Conservation (phyloP, 768 basidiomycete genomes). For the Mycena metata region DNA sequence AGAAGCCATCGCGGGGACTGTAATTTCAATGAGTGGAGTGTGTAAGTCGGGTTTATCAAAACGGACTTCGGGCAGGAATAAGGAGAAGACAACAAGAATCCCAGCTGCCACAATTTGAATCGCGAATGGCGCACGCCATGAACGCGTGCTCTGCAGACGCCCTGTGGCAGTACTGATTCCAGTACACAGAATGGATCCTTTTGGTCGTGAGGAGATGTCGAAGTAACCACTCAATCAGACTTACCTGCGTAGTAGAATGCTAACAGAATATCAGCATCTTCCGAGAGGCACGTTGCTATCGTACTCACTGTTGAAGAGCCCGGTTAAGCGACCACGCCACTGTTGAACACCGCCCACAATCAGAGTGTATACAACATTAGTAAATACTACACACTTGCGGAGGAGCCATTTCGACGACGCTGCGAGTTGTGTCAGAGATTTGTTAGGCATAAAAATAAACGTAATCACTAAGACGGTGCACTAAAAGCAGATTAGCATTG, state of each 20-base stretch:
- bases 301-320: constrained; percentile 32
- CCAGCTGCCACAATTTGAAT: constrained; percentile 65
- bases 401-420: constrained; percentile 37
- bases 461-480: too few species aligned
- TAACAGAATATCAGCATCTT: constrained; percentile 27
- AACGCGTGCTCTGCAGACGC: constrained; percentile 48
- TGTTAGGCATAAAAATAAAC: too few species aligned
- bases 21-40: neutral
- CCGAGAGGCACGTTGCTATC: neutral
- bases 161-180: constrained; percentile 61
- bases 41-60: neutral
- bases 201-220: neutral
- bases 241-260: constrained; percentile 61
- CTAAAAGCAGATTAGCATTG: too few species aligned
- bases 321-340: constrained; percentile 39
- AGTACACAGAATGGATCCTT: constrained; percentile 41
- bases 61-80: constrained; percentile 44
- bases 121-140: constrained; percentile 66
- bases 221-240: neutral
- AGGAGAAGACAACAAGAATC: constrained; percentile 47
- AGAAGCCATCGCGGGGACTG: constrained; percentile 54
- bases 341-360: neutral
- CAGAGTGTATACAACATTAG: neutral
- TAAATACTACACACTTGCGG: constrained; percentile 20
- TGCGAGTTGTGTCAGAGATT: too few species aligned